These are phyloP conservation scores for Pleurotus tuber-regium DNA, from an alignment of 768 basidiomycete species.

Conservation along the genomic window DNA sequence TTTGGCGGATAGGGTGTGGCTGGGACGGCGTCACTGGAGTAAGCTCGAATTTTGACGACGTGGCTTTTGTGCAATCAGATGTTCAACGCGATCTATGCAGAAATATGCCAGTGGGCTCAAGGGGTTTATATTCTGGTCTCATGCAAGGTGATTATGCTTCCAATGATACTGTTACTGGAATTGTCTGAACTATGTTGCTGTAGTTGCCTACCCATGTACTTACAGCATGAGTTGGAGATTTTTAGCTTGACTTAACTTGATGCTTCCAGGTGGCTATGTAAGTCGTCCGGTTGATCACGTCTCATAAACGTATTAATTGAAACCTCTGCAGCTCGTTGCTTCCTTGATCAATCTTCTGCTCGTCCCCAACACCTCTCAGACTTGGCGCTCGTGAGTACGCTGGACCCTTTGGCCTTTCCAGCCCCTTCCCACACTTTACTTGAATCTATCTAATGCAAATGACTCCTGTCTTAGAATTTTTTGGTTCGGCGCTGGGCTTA, in stretches of 20 bases:
- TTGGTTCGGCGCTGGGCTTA: conserved; percentile 56
- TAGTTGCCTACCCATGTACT: conserved; percentile 14
- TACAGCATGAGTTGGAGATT: neutral
- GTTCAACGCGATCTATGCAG: too few relatives aligned
- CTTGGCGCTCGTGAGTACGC: conserved; percentile 13
- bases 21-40: conserved; percentile 1
- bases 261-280: conserved; percentile 10
- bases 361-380: conserved; percentile 18
- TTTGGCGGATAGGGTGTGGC: neutral
- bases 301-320: neutral
- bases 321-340: conserved; percentile 10
- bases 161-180: too few relatives aligned
- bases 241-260: neutral
- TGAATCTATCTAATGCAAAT: neutral
- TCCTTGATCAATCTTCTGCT: conserved; percentile 16
- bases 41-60: neutral
- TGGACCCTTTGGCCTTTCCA: too few relatives aligned
- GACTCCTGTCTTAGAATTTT: conserved; percentile 33
- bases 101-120: conserved; percentile 12
- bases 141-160: conserved; percentile 11
- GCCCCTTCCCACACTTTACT: neutral
- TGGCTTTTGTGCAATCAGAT: too few relatives aligned
- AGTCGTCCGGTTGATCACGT: neutral
- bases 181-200: too few relatives aligned
- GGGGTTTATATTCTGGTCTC: conserved; percentile 16